These are phyloP conservation scores for Penicillium paneum DNA, from an alignment of 2,329 filamentous ascomycete genomes.

Conservation along the genomic window DNA sequence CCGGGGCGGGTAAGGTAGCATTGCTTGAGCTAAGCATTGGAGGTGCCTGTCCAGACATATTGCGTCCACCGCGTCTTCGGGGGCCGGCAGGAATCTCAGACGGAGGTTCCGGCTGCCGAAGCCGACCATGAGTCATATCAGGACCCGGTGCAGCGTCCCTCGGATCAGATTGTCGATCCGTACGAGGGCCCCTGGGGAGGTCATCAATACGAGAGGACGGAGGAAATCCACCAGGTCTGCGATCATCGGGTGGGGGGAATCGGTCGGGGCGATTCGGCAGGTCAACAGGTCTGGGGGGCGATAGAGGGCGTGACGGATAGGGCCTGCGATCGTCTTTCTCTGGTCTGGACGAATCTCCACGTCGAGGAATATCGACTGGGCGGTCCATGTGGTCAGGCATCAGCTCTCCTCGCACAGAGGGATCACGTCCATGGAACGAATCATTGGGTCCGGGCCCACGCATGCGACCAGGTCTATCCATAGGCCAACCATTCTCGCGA, in stretches of 20 bases:
- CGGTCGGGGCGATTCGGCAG: slow-evolving; percentile 38
- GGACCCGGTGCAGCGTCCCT: slow-evolving; percentile 39
- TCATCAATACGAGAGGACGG: slow-evolving; percentile 40
- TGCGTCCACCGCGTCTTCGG: slow-evolving; percentile 33
- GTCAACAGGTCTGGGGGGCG: slow-evolving; percentile 28
- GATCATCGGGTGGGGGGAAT: slow-evolving; percentile 34
- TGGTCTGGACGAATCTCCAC: slow-evolving; percentile 27
- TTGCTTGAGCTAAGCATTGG: slow-evolving; percentile 17
- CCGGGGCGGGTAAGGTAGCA: slow-evolving; percentile 26
- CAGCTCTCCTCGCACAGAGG: slow-evolving; percentile 35
- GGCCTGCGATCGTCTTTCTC: slow-evolving; percentile 36
- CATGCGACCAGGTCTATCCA: slow-evolving; percentile 35
- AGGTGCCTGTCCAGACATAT: slow-evolving; percentile 31
- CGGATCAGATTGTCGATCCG: slow-evolving; percentile 38
- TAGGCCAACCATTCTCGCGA: slow-evolving; percentile 38
- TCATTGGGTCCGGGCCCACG: slow-evolving; percentile 30
- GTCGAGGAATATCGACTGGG: slow-evolving; percentile 28
- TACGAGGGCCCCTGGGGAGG: slow-evolving; percentile 54
- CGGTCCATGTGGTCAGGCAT: slow-evolving; percentile 35
- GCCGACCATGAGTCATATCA: slow-evolving; percentile 48
- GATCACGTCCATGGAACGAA: slow-evolving; percentile 27
- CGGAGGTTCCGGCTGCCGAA: slow-evolving; percentile 39
- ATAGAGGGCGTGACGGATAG: slow-evolving; percentile 24
- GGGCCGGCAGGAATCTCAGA: slow-evolving; percentile 55
- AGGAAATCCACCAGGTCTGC: slow-evolving; percentile 29